Conservation (phyloP, 768 basidiomycete species). For the Rickenella mellea region DNA sequence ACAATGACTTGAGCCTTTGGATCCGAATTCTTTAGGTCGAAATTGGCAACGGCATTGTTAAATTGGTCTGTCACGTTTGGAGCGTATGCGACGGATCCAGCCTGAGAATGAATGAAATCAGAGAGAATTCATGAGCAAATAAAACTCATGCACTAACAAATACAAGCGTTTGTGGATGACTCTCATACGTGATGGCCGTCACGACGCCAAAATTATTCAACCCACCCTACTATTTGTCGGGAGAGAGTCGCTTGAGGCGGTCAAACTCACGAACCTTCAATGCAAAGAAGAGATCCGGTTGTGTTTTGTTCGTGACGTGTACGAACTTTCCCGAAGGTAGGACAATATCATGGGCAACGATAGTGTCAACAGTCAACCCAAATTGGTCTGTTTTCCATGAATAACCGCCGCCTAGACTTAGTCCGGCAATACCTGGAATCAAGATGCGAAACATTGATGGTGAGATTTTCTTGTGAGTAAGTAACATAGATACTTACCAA, state of each 20-base stretch:
- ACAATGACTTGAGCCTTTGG: not conserved
- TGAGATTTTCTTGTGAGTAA: no score
- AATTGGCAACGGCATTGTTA: not conserved
- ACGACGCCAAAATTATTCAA: not conserved
- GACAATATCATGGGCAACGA: not conserved
- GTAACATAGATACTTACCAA: not conserved
- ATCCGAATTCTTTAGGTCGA: not conserved
- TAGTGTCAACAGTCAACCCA: not conserved
- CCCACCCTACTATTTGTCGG: not conserved
- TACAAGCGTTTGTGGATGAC: not conserved
- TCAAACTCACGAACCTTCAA: not conserved
- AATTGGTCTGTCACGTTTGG: not conserved
- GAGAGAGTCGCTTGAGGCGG: not conserved
- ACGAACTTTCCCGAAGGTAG: not conserved
- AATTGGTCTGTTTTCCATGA: slow-evolving; percentile 1
- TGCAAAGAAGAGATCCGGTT: not conserved
- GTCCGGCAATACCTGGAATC: not conserved
- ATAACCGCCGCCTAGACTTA: not conserved
- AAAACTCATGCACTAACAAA: not conserved
- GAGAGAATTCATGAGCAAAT: not conserved
- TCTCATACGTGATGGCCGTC: not conserved
- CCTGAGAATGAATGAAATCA: not conserved
- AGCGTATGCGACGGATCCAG: not conserved
- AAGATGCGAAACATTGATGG: not conserved
- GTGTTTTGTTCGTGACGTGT: not conserved